A percentile compares a stretch with the other conserved stretches of the same genome.
These are phyloP conservation scores for Chlorociboria aeruginascens DNA, from an alignment of 495 filamentous ascomycete species.

Conservation along the genomic window DNA sequence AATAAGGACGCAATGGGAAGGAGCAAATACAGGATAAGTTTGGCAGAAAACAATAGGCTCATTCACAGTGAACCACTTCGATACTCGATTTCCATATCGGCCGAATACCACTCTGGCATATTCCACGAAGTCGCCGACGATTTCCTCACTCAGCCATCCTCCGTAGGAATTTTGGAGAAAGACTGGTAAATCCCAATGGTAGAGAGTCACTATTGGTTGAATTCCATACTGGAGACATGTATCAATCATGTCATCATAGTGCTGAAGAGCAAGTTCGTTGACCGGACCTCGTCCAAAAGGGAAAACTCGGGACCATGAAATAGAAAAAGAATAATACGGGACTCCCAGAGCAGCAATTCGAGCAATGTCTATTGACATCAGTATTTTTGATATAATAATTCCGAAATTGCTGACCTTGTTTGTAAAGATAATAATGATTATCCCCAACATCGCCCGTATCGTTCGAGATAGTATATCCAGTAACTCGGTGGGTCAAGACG, in stretches of 20 bases:
- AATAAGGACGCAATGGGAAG: background rate
- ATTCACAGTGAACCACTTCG: constrained; percentile 33
- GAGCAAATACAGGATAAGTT: background rate
- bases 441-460: constrained; percentile 29
- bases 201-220: constrained; percentile 28
- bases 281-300: constrained; percentile 31
- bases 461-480: constrained; percentile 22
- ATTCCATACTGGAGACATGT: constrained; percentile 28
- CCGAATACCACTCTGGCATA: constrained; percentile 31
- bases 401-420: constrained; percentile 18
- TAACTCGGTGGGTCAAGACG: constrained; percentile 13
- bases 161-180: constrained; percentile 31
- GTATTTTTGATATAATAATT: background rate
- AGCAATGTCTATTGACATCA: constrained; percentile 24
- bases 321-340: constrained; percentile 27
- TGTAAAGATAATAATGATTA: constrained; percentile 35
- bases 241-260: constrained; percentile 34
- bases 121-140: constrained; percentile 30
- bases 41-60: constrained; percentile 21
- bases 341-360: constrained; percentile 27
- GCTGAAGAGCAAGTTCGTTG: constrained; percentile 26
- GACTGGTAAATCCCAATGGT: constrained; percentile 37
- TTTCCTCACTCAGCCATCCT: constrained; percentile 26
- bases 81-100: constrained; percentile 29
- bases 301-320: constrained; percentile 33